Conservation (phyloP, 306 rosid genomes). For the Prunus campanulata region DNA sequence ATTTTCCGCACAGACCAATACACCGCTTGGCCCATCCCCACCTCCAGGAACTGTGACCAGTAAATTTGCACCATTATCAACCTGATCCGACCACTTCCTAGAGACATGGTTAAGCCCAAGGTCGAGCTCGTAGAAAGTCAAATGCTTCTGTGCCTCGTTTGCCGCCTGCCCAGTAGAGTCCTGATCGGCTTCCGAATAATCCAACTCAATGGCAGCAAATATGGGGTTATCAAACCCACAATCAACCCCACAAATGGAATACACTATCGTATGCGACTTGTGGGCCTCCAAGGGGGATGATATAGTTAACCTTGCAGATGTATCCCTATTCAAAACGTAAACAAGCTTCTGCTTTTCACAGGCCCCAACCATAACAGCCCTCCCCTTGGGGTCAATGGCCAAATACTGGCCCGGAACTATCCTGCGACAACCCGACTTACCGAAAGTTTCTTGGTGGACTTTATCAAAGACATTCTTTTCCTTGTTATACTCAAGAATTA, state of each 20-base stretch:
- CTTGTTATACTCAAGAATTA: slow-evolving; percentile 81
- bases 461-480: slow-evolving; percentile 86
- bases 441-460: slow-evolving; percentile 92
- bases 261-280: slow-evolving; percentile 81
- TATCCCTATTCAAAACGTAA: slow-evolving; percentile 86
- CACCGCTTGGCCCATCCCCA: slow-evolving; percentile 96
- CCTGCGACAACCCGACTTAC: slow-evolving; percentile 87
- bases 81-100: slow-evolving; percentile 93
- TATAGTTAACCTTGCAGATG: slow-evolving; percentile 88
- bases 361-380: slow-evolving; percentile 96
- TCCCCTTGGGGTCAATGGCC: slow-evolving; percentile 89
- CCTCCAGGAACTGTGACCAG: slow-evolving; percentile 99
- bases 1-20: slow-evolving; percentile 91
- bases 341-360: slow-evolving; percentile 96
- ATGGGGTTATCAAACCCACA: slow-evolving; percentile 97
- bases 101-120: slow-evolving; percentile 92
- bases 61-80: slow-evolving; percentile 89
- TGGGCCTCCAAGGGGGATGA: slow-evolving; percentile 95
- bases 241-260: slow-evolving; percentile 87
- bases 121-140: slow-evolving; percentile 92
- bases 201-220: slow-evolving; percentile 89
- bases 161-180: slow-evolving; percentile 86
- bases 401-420: slow-evolving; percentile 91
- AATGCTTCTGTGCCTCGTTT: slow-evolving; percentile 72
- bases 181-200: slow-evolving; percentile 83